phyloP scores from a whole-genome alignment of 2,329 filamentous ascomycete genomes.

The Nakataea oryzae region DNA sequence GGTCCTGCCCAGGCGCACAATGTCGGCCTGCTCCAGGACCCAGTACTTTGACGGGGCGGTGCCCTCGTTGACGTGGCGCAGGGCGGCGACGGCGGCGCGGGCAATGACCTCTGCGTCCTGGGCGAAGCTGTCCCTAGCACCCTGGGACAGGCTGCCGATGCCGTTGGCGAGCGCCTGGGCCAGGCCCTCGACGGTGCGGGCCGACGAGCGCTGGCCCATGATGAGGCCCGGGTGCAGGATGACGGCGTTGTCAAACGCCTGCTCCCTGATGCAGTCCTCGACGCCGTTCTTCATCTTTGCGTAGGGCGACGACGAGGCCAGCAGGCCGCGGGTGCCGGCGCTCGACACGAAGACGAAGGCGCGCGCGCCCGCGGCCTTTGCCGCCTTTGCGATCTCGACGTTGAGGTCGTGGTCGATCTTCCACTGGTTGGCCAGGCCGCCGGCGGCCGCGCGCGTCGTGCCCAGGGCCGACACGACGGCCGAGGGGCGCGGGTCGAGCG shows the following conservation, averaged over 20 bases:
- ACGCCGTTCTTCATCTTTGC: constrained; percentile 77
- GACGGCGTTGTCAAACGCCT: constrained; percentile 69
- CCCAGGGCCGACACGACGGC: constrained; percentile 71
- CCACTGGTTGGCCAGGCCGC: constrained; percentile 69
- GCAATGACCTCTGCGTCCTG: constrained; percentile 69
- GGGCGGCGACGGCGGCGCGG: constrained; percentile 53
- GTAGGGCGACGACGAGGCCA: constrained; percentile 34
- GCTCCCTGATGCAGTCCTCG: constrained; percentile 62
- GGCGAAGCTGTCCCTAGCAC: constrained; percentile 54
- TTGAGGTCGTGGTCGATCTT: constrained; percentile 86
- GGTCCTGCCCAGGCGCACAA: constrained; percentile 54
- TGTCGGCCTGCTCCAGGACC: constrained; percentile 49
- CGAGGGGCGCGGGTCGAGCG: constrained; percentile 32
- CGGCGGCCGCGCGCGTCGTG: constrained; percentile 67
- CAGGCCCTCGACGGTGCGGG: constrained; percentile 46
- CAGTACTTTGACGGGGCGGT: constrained; percentile 51
- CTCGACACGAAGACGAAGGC: constrained; percentile 71
- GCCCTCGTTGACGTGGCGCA: constrained; percentile 44
- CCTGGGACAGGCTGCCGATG: constrained; percentile 41
- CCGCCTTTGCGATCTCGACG: constrained; percentile 63
- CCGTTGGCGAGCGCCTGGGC: constrained; percentile 43
- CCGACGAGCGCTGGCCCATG: constrained; percentile 56
- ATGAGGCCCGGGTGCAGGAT: constrained; percentile 68
- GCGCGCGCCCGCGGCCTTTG: constrained; percentile 59
- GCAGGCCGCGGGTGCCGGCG: constrained; percentile 31